Base-by-base conservation (phyloP, 441 rosid species). In the Populus hybrid region DNA sequence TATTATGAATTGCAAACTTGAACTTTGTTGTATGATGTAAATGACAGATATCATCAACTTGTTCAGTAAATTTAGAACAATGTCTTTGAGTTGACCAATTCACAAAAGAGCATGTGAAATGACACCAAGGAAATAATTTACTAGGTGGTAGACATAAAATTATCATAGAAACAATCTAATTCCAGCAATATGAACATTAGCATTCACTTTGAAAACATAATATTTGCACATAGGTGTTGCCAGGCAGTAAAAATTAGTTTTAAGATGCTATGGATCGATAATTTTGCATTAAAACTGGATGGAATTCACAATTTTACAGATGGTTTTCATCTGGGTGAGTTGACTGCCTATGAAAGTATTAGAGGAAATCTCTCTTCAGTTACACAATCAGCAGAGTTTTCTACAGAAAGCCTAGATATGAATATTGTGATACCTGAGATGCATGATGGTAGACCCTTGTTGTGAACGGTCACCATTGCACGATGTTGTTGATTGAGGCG, bases 371-470 rank as follows among this genome's bases (percentile, higher is more conserved):
- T 23, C 23, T 23, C 23, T 23, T 23, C 23, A 23, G 23, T 23
- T 23, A 23, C 23, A 23, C 23, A 23, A 23, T 23, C 23, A 23
- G 23, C 23, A 23, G 23, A 23, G 23, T 23, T 23, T 23, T 23
- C 23, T 23, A 23, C 23, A 23, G 9, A 50, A 78, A 61, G 6
- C 40, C 59, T 35, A 50, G 42, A 63, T 36, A 63, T 26, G 73
- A 11, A 35, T 28, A 69, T 23, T 11, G 38, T 70, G 28, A 53
- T 84, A 91, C 93, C 91, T 87, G 71, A 85, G 88, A 78, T 88
- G 86, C 86, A 76, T 82, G 76, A 87, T 86, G 71, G 83, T 76
- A 53, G 93, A 83, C 64, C 88, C 84, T 40, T 79, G 84, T 4
- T 87, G 82, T 8, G 81, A 24, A 34, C 82, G 81, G 71, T 79